Evolutionary conservation across 805 yeast species (phyloP).

Genomic region (Kazachstania martiniae): DNA sequence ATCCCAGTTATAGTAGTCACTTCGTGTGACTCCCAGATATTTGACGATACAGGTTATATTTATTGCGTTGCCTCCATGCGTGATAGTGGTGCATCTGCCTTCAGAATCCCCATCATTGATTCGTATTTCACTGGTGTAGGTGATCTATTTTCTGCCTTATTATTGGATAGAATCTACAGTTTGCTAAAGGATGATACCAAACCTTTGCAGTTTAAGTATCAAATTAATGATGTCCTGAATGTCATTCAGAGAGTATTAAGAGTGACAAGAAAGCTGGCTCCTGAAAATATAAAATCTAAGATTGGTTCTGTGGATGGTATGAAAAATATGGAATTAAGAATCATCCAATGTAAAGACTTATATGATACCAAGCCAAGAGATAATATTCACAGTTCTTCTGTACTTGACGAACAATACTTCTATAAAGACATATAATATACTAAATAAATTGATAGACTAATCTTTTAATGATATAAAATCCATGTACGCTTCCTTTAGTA

Average conservation of each 20-base stretch:
- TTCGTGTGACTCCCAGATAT: constrained; percentile 16
- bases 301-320: constrained; percentile 45
- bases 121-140: constrained; percentile 95
- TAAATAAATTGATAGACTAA: not conserved
- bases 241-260: constrained; percentile 24
- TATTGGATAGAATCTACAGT: constrained; percentile 49
- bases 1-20: constrained; percentile 20
- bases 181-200: constrained; percentile 5
- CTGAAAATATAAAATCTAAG: constrained; percentile 29
- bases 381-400: not conserved
- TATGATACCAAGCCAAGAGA: constrained; percentile 9
- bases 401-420: constrained; percentile 5
- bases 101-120: constrained; percentile 48
- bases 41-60: constrained; percentile 23
- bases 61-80: constrained; percentile 37
- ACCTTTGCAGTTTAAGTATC: constrained; percentile 9
- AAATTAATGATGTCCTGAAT: constrained; percentile 25
- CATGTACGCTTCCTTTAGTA: constrained; percentile 12
- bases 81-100: constrained; percentile 15
- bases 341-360: constrained; percentile 46
- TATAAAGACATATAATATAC: constrained; percentile 6
- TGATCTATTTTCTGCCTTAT: constrained; percentile 73
- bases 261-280: constrained; percentile 15
- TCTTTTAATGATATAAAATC: too few relatives aligned
- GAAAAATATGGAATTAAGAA: constrained; percentile 63